Evolutionary conservation across 768 basidiomycete species (phyloP), one percentile per base, ranked within the genome.

Genomic region (Megacollybia marginata): DNA sequence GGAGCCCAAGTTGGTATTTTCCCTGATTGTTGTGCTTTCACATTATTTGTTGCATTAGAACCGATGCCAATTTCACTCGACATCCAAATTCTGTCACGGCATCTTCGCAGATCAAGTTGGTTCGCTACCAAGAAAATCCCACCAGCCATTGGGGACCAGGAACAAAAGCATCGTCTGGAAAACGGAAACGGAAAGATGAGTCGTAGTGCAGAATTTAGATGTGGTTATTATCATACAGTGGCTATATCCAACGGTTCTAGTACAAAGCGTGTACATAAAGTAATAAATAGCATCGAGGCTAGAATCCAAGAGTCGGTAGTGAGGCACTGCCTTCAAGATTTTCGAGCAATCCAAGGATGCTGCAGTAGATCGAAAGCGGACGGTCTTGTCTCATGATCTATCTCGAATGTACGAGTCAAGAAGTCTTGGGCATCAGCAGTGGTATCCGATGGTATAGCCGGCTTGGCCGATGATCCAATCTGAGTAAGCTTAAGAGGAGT

Each of bases 101-200:
- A 12, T 76, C 82, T 6, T 77, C 78, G 16, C 79, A 80, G 49
- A 70, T 88, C 50, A 91, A 89, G 55, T 69, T 95, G 7, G 88
- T 94, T 1, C 75, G 92, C 35, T 96, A 94, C 66, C 92, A 95
- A 64, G 79, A 81, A 53, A 97, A 96, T 60, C 96, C 95, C 5
- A 75, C 81, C n/a, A 75, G 82, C 2, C 76, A 96, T 62, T 99
- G 96, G 96, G 95, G 95, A 0, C 96, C 95, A 0, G 88, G 79
- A 13, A 74, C 76, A 48, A 85, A 75, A 58, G 85, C 87, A 4
- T 55, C 53, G 19, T 51, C 60, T 10, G 67, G 59, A 46, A 52
- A 46, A 52, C 51, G 50, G 42, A 58, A 55, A 51, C 53, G 48
- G 52, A 28, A 42, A 52, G 31, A 56, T 53, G 50, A 48, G 23